A percentile compares a stretch with the other conserved stretches of the same genome.
These are phyloP conservation scores for Nakazawaea ishiwadae DNA, from an alignment of 805 yeast species.

Conservation along the genomic window DNA sequence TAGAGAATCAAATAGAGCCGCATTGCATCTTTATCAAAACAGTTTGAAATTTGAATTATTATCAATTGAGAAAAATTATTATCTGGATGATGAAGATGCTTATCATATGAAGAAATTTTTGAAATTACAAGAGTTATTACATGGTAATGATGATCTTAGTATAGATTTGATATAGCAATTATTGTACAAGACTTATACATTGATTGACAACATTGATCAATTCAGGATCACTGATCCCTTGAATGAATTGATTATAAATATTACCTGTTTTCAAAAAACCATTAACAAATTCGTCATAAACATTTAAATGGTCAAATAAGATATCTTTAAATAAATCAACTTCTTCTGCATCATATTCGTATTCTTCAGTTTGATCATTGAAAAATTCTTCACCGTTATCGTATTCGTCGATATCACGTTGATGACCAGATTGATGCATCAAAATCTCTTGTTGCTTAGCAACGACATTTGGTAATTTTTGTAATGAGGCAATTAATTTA, in stretches of 20 bases:
- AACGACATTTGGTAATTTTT: constrained; percentile 44
- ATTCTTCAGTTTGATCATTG: constrained; percentile 18
- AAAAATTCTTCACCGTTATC: constrained; percentile 19
- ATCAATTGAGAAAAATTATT: constrained; percentile 80
- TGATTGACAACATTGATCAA: constrained; percentile 3
- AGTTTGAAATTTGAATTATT: constrained; percentile 79
- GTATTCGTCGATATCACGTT: constrained; percentile 24
- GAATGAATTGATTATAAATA: constrained; percentile 8
- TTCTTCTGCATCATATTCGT: constrained; percentile 23
- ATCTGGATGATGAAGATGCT: constrained; percentile 98
- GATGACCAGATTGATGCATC: constrained; percentile 29
- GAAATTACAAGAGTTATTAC: constrained; percentile 54
- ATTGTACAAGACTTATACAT: constrained; percentile 20
- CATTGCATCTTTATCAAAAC: constrained; percentile 83
- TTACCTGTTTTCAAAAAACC: constrained; percentile 8
- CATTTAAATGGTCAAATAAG: constrained; percentile 25
- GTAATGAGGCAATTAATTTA: constrained; percentile 35
- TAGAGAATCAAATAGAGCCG: constrained; percentile 89
- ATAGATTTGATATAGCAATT: constrained; percentile 17
- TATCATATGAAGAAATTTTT: constrained; percentile 84
- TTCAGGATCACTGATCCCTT: constrained; percentile 2
- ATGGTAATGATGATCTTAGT: constrained; percentile 28
- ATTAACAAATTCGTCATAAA: constrained; percentile 24
- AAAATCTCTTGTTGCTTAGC: constrained; percentile 40
- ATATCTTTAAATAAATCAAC: constrained; percentile 23